Evolutionary conservation across 2,329 filamentous ascomycete species (phyloP), one percentile per base, ranked within the genome.

Genomic region (Diaporthe batatas): DNA sequence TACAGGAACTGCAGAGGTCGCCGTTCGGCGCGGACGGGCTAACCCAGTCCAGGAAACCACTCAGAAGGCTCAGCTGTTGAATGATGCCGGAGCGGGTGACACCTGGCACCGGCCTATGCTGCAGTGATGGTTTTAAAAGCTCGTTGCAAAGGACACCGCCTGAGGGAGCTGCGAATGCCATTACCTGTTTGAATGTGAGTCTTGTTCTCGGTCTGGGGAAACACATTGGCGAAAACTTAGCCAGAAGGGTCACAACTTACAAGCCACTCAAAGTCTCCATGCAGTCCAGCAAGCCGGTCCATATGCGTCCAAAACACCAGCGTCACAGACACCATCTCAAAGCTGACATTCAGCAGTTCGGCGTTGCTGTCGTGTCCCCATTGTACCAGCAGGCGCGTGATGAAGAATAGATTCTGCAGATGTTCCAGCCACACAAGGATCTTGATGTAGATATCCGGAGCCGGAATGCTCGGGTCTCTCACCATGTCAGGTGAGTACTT

Each of bases 361-460:
- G 82, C 82, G 11, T 82, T 79, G 11, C 82, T 81, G 0, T 79
- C 75, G 16, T 82, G 79, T 0, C 83, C 81, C 3, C 80, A 78
- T 23, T 87, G 88, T 29, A 87, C 82, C 11, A 91, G 79, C 0
- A 91, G 83, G 21, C 90, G 83, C 71, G 91, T 87, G 7, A 91
- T 80, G 12, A 91, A 84, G 72, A 92, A 91, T 3, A 88, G 81
- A 51, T 90, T 91, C 54, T 90, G 86, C 0, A 90, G 79, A 58
- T 88, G 85, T 29, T 86, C 84, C 2, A 90, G 81, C 2, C 83
- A 82, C 0, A 88, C 78, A 1, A 90, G 77, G 18, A 88, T 82
- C 2, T 86, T 81, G 6, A 82, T 81, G 68, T 86, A 87, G 0
- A 87, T 73, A 0, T 79, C 77, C 0, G 80, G 75, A 0, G 81